Evolutionary conservation across 2,329 filamentous ascomycete species (phyloP), one percentile per base, ranked within the genome.

Genomic region (Calonectria hongkongensis): DNA sequence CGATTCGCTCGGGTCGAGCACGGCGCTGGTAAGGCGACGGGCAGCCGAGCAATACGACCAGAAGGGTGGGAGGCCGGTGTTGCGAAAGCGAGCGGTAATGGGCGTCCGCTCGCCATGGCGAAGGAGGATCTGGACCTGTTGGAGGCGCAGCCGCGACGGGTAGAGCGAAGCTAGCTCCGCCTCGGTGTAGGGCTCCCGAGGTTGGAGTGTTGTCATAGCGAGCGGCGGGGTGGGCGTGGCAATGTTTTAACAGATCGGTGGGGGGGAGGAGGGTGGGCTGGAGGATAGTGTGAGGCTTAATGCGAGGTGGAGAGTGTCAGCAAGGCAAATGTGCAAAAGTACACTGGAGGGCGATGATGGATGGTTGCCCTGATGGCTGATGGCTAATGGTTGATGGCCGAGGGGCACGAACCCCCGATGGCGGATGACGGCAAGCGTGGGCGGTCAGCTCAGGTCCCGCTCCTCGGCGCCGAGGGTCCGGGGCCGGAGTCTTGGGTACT

Each of bases 1-100:
- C 25, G 79, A 78, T 58, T 83, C 75, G 69, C 81, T 76, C 12
- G 86, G 83, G 70, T 87, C 84, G 43, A 91, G 85, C 39, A 91
- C 83, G 74, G 84, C 86, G 36, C 86, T 85, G 73, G 85, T 91
- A 82, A 98, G 89, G 76, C 93, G 92, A 72, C 91, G 90, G 27
- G 94, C 94, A 68, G 93, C 91, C 76, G 91, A 90, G 86, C 97
- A 99, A 85, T 98, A 98, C 2, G 97, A 95, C 97, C 97, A 99
- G 84, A 92, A 92, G 63, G 89, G 82, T 51, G 86, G 83, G n/a
- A 93, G 88, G 13, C 91, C 92, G 60, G 91, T 90, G 85, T 96
- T 97, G 81, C 94, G 91, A 83, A 99, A 98, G 47, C 97, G 93
- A n/a, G 94, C 89, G 71, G 92, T 94, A 33, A 98, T 94, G 33